Evolutionary conservation across 805 yeast genomes (phyloP).

Genomic region (Pichia thaimueangensis): DNA sequence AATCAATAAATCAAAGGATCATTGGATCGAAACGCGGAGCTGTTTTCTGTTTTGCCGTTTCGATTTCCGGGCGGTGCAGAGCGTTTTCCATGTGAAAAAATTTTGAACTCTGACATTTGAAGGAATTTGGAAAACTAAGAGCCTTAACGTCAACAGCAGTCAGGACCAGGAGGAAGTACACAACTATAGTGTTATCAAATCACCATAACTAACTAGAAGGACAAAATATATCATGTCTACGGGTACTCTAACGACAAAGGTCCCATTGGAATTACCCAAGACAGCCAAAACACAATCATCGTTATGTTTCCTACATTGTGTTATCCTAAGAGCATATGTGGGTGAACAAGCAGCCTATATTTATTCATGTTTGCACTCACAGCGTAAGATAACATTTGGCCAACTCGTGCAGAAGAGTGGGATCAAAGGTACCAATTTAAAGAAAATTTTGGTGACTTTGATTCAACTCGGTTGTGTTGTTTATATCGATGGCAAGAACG

Average conservation of each 20-base stretch:
- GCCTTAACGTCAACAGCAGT: too few species aligned
- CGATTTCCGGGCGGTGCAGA: too few species aligned
- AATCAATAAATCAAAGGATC: too few species aligned
- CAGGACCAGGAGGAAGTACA: too few species aligned
- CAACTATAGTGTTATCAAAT: too few species aligned
- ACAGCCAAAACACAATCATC: conserved; percentile 54
- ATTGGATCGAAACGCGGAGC: too few species aligned
- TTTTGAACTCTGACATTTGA: too few species aligned
- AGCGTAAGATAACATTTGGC: conserved; percentile 56
- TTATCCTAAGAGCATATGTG: conserved; percentile 45
- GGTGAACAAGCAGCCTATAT: conserved; percentile 73
- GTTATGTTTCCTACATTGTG: conserved; percentile 50
- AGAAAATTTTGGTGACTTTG: conserved; percentile 64
- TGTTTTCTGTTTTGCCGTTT: too few species aligned
- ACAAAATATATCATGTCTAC: neutral
- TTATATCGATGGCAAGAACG: conserved; percentile 38
- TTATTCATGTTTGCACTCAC: conserved; percentile 52
- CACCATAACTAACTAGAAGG: too few species aligned
- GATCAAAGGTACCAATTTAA: conserved; percentile 45
- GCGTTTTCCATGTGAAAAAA: too few species aligned
- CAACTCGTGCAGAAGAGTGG: conserved; percentile 46
- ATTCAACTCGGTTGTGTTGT: conserved; percentile 73
- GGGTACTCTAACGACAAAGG: neutral
- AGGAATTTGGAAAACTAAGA: too few species aligned
- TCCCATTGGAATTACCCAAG: conserved; percentile 22